Evolutionary conservation across 2,329 filamentous ascomycete genomes (phyloP).

Genomic region (Colletotrichum salicis): DNA sequence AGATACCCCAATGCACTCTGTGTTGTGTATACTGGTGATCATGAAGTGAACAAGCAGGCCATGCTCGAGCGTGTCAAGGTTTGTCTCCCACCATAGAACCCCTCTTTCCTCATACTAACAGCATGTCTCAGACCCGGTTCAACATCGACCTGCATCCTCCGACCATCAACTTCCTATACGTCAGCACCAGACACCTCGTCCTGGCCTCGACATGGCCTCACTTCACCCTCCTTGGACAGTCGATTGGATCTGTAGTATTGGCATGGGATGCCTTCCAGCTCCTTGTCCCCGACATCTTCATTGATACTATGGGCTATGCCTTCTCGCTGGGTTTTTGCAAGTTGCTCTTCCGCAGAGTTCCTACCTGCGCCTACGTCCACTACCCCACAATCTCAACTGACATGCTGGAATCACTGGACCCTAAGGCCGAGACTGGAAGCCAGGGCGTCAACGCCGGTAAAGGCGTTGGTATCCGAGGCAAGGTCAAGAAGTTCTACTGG

Average conservation of each 20-base stretch:
- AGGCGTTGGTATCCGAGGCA: constrained; percentile 77
- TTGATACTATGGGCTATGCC: constrained; percentile 98
- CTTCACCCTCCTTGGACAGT: constrained; percentile 95
- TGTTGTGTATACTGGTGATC: constrained; percentile 94
- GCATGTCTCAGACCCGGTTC: constrained; percentile 77
- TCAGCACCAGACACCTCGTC: constrained; percentile 87
- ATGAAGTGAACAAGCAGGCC: constrained; percentile 82
- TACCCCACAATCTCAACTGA: constrained; percentile 99
- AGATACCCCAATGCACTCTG: constrained; percentile 90
- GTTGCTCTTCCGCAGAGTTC: constrained; percentile 80
- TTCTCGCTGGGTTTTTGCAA: constrained; percentile 87
- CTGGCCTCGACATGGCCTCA: constrained; percentile 88
- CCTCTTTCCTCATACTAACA: constrained; percentile 7
- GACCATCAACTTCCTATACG: constrained; percentile 87
- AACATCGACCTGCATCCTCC: constrained; percentile 90
- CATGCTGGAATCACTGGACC: constrained; percentile 88
- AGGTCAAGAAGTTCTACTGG: constrained; percentile 86
- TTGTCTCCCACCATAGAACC: constrained; percentile 38
- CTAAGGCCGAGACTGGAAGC: constrained; percentile 64
- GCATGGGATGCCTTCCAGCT: constrained; percentile 94
- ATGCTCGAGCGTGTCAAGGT: constrained; percentile 84
- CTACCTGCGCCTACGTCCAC: constrained; percentile 94
- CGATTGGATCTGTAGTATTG: constrained; percentile 85
- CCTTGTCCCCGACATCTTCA: constrained; percentile 89
- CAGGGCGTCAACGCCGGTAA: constrained; percentile 87